Evolutionary conservation across 495 filamentous ascomycete species (phyloP), one percentile per base, ranked within the genome.

Genomic region (Cryomyces antarcticus): DNA sequence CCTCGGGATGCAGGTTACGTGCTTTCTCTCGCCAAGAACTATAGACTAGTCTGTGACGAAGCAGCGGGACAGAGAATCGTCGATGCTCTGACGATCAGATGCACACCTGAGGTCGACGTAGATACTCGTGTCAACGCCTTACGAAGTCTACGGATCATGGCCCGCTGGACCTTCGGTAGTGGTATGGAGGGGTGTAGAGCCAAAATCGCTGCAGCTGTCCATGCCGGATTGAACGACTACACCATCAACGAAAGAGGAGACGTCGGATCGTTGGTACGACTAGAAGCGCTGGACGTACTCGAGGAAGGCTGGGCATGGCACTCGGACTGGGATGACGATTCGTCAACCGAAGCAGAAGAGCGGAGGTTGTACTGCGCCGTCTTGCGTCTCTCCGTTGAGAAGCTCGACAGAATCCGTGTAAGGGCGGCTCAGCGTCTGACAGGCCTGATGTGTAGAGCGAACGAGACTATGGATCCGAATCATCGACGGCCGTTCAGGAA

Each of bases 171-270:
- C 17, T 24, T 24, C 2, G 1, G 17, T 24, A 24, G 17, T 24
- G 17, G 17, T 24, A 24, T 24, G 17, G 17, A 24, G 17, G 2
- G 17, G 17, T 24, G 17, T 24, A 24, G 17, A 1, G 17, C 17
- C 17, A 39, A 47, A 4, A 55, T 60, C 27, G 37, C 44, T 0
- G 34, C 33, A 12, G 59, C 55, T 6, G 43, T 60, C 30, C 52
- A 53, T 31, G 43, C 40, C 7, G 52, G 50, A 0, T 55, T 96
- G 37, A 79, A 89, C 43, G 87, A 99, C 54, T 95, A 96, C 49
- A 86, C 82, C 0, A 82, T 80, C 7, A 85, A 81, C 50, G 70
- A 80, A 35, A 69, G 84, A 6, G 92, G 89, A 9, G 89, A 99
- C 52, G 67, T 95, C 42, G 89, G 89, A 4, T 92, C 84, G 2